Base-by-base conservation (phyloP, 2,329 filamentous ascomycete genomes). In the Cadophora sp. region DNA sequence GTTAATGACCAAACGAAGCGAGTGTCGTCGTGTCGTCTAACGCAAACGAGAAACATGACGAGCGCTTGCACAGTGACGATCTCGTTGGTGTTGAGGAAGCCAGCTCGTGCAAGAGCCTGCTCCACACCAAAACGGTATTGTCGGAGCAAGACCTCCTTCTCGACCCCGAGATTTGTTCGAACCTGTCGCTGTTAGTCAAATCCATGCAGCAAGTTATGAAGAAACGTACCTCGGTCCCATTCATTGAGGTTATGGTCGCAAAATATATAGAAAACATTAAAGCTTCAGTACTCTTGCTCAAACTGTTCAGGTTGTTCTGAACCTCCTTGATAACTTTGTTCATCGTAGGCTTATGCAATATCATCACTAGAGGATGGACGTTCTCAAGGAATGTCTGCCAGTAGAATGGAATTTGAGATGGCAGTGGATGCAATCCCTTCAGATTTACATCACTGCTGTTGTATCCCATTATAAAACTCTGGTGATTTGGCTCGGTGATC, bases 301-400 rank as follows among this genome's bases (percentile, higher is more conserved):
- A 81, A 37, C 82, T 86, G 53, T 87, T 83, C 22, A 89, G 81
- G 65, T 89, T 86, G 48, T 83, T 84, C 43, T 87, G 83, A 1
- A 89, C 83, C n/a, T 87, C 83, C 22, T 88, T 83, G 46, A 93
- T 84, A 0, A 87, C 81, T 31, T 84, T 84, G 67, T 87, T 87
- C 76, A 89, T 85, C 2, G 89, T 89, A 0, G 91, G 91, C 0
- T 91, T 82, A 76, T 94, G 92, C 8, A 93, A 76, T 14, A 93
- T 82, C 76, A 92, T 93, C 73, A 91, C 83, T 11, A 93, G 78
- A 0, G 91, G 89, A 73, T 94, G 90, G 9, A 94, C 90, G 63
- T 92, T 92, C 71, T 92, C 89, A 70, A 89, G 86, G 78, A 88
- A 94, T 12, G 89, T 83, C 61, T 88, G 85, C 91, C 91, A 93